Percentiles rank a stretch among this genome's conserved stretches.
Conservation (phyloP, 345 rosid species). For the Aquilaria malaccensis region DNA sequence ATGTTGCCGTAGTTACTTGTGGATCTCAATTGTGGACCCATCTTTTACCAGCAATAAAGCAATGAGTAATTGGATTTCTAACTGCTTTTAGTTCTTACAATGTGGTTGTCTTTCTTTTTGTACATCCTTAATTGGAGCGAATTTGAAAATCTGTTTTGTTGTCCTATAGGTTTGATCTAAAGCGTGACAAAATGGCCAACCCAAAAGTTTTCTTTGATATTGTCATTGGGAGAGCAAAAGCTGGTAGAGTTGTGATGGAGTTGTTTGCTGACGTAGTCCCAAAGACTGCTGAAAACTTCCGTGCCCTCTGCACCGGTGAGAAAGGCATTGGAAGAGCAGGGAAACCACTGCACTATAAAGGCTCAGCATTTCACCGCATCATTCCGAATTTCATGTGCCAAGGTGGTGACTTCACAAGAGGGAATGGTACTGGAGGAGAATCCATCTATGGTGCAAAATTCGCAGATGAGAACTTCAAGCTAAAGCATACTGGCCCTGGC, state of each 20-base stretch:
- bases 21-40: neutral
- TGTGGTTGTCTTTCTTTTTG: neutral
- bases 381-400: constrained; percentile 92
- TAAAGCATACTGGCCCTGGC: constrained; percentile 69
- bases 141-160: neutral
- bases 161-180: constrained; percentile 14
- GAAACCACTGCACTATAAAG: constrained; percentile 67
- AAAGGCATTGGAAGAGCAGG: constrained; percentile 59
- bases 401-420: constrained; percentile 83
- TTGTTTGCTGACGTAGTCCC: constrained; percentile 66
- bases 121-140: neutral
- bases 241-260: constrained; percentile 75
- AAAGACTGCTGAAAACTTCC: constrained; percentile 68
- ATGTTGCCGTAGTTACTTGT: too few relatives aligned
- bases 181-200: constrained; percentile 37
- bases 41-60: too few relatives aligned
- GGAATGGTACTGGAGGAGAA: constrained; percentile 90
- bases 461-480: constrained; percentile 72
- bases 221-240: constrained; percentile 55
- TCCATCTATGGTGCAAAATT: constrained; percentile 68
- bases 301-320: constrained; percentile 80
- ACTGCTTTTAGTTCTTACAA: neutral
- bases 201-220: constrained; percentile 78
- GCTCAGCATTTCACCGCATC: constrained; percentile 75
- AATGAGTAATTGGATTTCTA: too few relatives aligned